Evolutionary conservation across 2,329 filamentous ascomycete species (phyloP), one percentile per base, ranked within the genome.

Genomic region (Tolypocladium nubicola): DNA sequence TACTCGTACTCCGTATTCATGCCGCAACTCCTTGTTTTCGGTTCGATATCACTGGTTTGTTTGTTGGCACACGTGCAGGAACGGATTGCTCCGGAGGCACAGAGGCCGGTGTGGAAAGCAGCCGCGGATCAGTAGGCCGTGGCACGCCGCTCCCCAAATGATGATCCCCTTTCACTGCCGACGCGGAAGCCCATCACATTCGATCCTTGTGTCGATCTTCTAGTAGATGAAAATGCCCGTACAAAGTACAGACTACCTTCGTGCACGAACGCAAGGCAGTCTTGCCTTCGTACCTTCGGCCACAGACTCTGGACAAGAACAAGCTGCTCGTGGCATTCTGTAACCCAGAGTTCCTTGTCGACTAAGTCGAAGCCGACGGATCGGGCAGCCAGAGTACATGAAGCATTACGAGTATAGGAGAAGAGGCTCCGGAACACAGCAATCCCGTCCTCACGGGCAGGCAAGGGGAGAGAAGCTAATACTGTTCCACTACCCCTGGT

Each of bases 111-210:
- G 45, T 52, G 30, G 47, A 52, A 35, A 30, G 30, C 30, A 19
- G 47, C 47, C 30, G 21, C 30, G 30, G 47, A 38, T 43, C 47
- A 56, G 52, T 39, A 50, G 50, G 49, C 40, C 35, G 41, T 39
- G 47, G 45, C 53, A 58, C 49, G 56, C 53, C 53, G 56, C 38
- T 14, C 47, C n/a, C 47, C 47, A 50, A 52, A 52, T 33, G 45
- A 56, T 35, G 54, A 56, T 33, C 43, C 23, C 41, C 37, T 56
- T 35, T 21, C 30, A 50, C 38, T 57, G 33, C 56, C 52, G 56
- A 54, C 37, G 52, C 30, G 56, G 52, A 50, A 14, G 39, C 19
- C 41, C 53, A 45, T 54, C 38, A 41, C 53, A 43, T 50, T 19
- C 47, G 47, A 52, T 52, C 47, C 47, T 52, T 52, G 47, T 19